These are phyloP conservation scores for Epicoccum sorghinum DNA, from an alignment of 2,329 filamentous ascomycete genomes.

Conservation along the genomic window DNA sequence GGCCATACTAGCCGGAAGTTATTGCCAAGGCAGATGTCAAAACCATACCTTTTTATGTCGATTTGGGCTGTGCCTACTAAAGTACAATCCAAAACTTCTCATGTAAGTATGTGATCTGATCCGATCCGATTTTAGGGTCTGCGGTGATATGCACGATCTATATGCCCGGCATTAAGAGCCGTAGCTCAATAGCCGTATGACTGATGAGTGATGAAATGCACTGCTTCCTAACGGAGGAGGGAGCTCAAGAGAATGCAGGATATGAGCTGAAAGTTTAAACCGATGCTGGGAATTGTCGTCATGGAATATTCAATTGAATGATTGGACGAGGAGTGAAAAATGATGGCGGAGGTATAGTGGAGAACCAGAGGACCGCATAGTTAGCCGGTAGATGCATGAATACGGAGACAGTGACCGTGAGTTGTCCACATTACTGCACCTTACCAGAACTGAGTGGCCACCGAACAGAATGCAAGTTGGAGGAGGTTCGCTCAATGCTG, in stretches of 20 bases:
- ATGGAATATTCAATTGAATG: neutral
- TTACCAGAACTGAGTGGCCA: too few relatives aligned
- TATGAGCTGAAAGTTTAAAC: neutral
- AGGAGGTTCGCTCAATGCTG: too few relatives aligned
- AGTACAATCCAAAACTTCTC: neutral
- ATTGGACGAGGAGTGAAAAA: neutral
- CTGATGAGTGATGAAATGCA: neutral
- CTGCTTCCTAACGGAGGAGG: too few relatives aligned
- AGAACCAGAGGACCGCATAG: too few relatives aligned
- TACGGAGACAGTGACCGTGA: too few relatives aligned
- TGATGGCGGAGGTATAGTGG: neutral
- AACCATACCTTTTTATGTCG: neutral
- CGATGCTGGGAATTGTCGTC: neutral
- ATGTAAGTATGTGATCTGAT: too few relatives aligned
- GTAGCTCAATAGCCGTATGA: neutral
- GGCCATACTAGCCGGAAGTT: constrained; percentile 1
- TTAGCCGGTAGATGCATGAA: too few relatives aligned
- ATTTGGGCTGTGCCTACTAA: neutral
- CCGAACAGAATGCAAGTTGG: too few relatives aligned
- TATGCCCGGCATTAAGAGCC: neutral
- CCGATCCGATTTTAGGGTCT: neutral
- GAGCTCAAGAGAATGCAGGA: neutral
- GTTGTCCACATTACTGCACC: too few relatives aligned
- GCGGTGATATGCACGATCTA: constrained; percentile 3
- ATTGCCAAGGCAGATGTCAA: neutral